Evolutionary conservation across 345 rosid genomes (phyloP), one percentile per base, ranked within the genome.

Genomic region (Eutrema japonicum): DNA sequence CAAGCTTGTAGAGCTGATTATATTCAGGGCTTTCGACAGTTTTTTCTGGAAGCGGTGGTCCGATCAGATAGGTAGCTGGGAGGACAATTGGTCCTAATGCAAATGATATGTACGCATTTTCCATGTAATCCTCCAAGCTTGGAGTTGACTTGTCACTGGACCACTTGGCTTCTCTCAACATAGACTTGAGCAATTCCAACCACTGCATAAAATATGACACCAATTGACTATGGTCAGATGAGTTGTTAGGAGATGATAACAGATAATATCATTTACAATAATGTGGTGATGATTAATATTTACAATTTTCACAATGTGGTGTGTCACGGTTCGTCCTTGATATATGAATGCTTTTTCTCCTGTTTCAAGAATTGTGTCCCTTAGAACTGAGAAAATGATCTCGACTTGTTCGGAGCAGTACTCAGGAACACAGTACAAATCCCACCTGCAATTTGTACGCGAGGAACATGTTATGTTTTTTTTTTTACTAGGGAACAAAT

Each of bases 11-110:
- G 18, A 95, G 80, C 50, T 77, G 58, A 40, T 74, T 72, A 27
- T 75, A 76, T 75, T 88, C 88, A 0, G 49, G 16, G 77, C 81
- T 79, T 67, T 72, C 70, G 9, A 77, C 78, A 6, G 73, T 79
- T 51, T 79, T 80, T 57, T 87, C 87, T 2, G 85, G 61, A 38
- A 95, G 82, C 57, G 62, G 78, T 43, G 98, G 94, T 63, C 98
- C 94, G 8, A 88, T 81, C 37, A 95, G 75, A 72, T 85, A 92
- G n/a, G 87, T 76, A 29, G 90, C 79, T 4, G 96, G 96, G 71
- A 92, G 93, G 70, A 92, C 82, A 47, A 90, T 84, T 3, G 97
- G 99, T 60, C 96, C 99, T 70, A 95, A 72, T 51, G 96, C 97
- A 71, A 88, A 82, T 61, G 97, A 92, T 41, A 82, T 27, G 41